phyloP scores from a whole-genome alignment of 176 grass and related monocot genomes.

The Chrysopogon serrulatus region DNA sequence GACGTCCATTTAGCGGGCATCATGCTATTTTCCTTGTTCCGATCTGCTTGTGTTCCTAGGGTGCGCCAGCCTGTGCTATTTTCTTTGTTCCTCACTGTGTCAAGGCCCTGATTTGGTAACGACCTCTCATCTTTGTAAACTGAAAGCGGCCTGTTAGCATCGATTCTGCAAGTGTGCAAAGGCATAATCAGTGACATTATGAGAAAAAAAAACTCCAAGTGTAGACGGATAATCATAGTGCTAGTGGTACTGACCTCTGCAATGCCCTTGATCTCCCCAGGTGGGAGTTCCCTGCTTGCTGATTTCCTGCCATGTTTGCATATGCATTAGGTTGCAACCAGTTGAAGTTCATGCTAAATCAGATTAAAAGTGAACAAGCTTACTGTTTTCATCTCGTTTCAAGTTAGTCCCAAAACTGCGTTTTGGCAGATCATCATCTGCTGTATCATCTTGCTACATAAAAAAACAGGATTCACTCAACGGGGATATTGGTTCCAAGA shows the following conservation, averaged over 20 bases:
- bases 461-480: neutral
- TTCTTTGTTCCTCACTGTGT: slow-evolving; percentile 29
- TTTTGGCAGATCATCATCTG: slow-evolving; percentile 24
- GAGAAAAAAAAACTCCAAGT: neutral
- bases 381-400: slow-evolving; percentile 45
- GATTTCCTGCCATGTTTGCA: slow-evolving; percentile 46
- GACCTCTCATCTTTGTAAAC: slow-evolving; percentile 76
- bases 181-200: neutral
- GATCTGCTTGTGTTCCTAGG: slow-evolving; percentile 65
- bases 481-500: neutral
- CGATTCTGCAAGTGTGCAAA: slow-evolving; percentile 46
- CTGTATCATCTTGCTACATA: slow-evolving; percentile 46
- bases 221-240: neutral
- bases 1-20: slow-evolving; percentile 76
- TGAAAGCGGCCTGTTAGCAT: slow-evolving; percentile 48
- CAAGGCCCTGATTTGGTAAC: slow-evolving; percentile 28
- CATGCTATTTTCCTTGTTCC: slow-evolving; percentile 90
- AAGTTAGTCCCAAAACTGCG: slow-evolving; percentile 77
- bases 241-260: slow-evolving; percentile 44
- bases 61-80: slow-evolving; percentile 44
- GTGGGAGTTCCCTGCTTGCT: slow-evolving; percentile 26
- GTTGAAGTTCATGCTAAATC: slow-evolving; percentile 1
- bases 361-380: slow-evolving; percentile 2
- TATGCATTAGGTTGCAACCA: slow-evolving; percentile 14
- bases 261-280: slow-evolving; percentile 33